phyloP scores from a whole-genome alignment of 371 early-diverging fungal species.

The Mucor lusitanicus region DNA sequence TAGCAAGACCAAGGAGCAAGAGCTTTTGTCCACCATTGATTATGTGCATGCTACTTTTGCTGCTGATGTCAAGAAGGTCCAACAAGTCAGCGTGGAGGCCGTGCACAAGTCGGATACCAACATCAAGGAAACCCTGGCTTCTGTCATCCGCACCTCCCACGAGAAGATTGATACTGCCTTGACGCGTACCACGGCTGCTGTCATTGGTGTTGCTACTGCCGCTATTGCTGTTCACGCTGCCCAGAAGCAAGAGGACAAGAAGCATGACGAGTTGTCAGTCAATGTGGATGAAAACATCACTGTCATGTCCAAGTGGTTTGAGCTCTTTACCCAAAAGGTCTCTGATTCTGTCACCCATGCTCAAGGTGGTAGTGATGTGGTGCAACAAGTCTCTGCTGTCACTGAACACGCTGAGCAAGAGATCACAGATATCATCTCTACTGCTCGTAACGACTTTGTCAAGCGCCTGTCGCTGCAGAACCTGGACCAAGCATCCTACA shows the following conservation, averaged over 20 bases:
- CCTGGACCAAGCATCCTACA: conserved; percentile 27
- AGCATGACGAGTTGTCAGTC: conserved; percentile 14
- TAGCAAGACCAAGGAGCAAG: conserved; percentile 22
- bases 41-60: conserved; percentile 19
- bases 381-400: conserved; percentile 5
- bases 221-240: conserved; percentile 23
- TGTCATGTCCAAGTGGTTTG: conserved; percentile 30
- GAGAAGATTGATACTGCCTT: conserved; percentile 26
- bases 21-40: conserved; percentile 18
- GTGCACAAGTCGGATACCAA: conserved; percentile 56
- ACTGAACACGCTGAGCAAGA: conserved; percentile 30
- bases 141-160: conserved; percentile 13
- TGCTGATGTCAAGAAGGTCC: conserved; percentile 22
- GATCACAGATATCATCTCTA: conserved; percentile 21
- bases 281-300: conserved; percentile 26
- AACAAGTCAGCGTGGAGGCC: conserved; percentile 23
- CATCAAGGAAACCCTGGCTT: conserved; percentile 37
- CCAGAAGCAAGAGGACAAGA: conserved; percentile 18
- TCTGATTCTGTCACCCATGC: conserved; percentile 4
- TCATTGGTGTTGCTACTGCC: conserved; percentile 28
- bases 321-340: conserved; percentile 24
- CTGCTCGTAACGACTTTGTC: conserved; percentile 30
- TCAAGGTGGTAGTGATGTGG: conserved; percentile 3
- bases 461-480: conserved; percentile 24
- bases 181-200: conserved; percentile 21